phyloP scores from a whole-genome alignment of 805 yeast species.

The Candida parachauliodes region DNA sequence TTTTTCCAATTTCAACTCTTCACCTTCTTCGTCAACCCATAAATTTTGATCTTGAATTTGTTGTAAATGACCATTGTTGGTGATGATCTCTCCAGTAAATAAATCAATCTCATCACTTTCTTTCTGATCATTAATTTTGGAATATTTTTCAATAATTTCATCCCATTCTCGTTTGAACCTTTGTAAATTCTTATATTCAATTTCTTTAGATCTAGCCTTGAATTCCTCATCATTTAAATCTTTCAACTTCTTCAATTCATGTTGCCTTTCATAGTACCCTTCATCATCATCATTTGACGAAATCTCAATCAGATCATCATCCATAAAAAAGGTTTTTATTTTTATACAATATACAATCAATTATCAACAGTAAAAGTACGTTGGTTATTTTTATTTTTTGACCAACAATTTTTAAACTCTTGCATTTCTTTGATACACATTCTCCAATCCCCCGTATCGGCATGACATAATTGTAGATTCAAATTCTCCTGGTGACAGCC shows the following conservation, averaged over 20 bases:
- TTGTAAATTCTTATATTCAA: not conserved
- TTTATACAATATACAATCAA: constrained; percentile 7
- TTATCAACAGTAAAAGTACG: constrained; percentile 43
- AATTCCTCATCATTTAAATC: not conserved
- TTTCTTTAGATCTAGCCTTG: not conserved
- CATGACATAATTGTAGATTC: constrained; percentile 40
- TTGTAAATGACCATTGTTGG: constrained; percentile 64
- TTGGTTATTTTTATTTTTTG: constrained; percentile 47
- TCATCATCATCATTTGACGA: constrained; percentile 2
- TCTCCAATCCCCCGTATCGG: constrained; percentile 46
- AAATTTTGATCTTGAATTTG: not conserved
- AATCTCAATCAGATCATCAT: not conserved
- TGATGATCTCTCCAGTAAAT: constrained; percentile 56
- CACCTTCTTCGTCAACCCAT: not conserved
- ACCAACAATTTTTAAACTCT: constrained; percentile 65
- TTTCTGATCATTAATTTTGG: constrained; percentile 38
- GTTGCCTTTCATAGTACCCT: not conserved
- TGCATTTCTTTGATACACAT: constrained; percentile 43
- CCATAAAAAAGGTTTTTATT: constrained; percentile 3
- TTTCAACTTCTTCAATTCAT: not conserved
- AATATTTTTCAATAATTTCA: constrained; percentile 49
- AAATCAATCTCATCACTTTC: constrained; percentile 69
- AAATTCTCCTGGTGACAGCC: constrained; percentile 43
- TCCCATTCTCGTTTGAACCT: constrained; percentile 40
- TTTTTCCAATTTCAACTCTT: constrained; percentile 1